A percentile compares a stretch with the other conserved stretches of the same genome.
Evolutionary conservation across 2,329 filamentous ascomycete genomes (phyloP).

Genomic region (Aureobasidium subglaciale): DNA sequence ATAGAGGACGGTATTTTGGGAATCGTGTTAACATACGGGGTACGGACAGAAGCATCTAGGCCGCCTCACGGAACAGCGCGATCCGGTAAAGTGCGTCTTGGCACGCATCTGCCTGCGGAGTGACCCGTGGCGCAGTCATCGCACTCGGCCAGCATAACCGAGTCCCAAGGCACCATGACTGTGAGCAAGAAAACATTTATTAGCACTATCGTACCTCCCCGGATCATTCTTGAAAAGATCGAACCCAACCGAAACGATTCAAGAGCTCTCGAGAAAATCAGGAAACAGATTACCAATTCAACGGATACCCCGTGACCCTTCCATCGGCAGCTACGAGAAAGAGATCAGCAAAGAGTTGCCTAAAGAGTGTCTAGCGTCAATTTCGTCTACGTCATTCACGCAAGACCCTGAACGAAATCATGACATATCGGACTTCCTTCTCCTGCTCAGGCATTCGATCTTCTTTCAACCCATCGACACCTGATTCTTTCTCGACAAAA

Average conservation of each 20-base stretch:
- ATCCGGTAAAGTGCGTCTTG: constrained; percentile 7
- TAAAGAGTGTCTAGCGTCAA: not conserved
- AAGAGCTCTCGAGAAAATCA: not conserved
- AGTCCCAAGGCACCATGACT: not conserved
- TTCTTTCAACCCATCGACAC: not conserved
- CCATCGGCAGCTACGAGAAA: not conserved
- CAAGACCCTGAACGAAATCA: not conserved
- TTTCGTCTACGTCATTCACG: not conserved
- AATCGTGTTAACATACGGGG: too few species aligned
- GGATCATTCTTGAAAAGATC: not conserved
- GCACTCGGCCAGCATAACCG: constrained; percentile 7
- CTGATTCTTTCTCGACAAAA: not conserved
- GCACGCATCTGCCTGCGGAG: constrained; percentile 4
- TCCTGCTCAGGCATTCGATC: constrained; percentile 10
- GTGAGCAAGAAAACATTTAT: not conserved
- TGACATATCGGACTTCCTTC: constrained; percentile 5
- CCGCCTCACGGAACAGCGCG: not conserved
- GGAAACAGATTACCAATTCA: constrained; percentile 6
- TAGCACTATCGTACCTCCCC: not conserved
- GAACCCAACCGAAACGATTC: not conserved
- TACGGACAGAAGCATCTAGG: constrained; percentile 3
- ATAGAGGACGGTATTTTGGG: not conserved
- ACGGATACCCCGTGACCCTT: constrained; percentile 6
- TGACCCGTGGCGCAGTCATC: constrained; percentile 1
- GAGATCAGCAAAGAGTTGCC: constrained; percentile 4